Conservation (phyloP, 257 asterid species). For the Haberlea rhodopensis region DNA sequence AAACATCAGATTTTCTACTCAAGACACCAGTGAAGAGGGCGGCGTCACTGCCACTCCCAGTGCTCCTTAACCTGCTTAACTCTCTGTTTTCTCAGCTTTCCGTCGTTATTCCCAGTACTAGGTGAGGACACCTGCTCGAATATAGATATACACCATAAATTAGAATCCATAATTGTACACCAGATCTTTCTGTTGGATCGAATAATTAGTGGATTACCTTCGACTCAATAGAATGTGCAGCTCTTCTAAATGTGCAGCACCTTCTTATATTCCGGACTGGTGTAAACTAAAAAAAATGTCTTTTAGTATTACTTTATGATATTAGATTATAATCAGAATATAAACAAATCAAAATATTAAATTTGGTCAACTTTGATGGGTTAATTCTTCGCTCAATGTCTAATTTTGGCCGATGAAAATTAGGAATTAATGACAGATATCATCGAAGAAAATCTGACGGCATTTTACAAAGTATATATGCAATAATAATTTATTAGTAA, state of each 20-base stretch:
- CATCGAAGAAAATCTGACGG: neutral
- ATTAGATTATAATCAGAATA: too few relatives aligned
- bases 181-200: neutral
- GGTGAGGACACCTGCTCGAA: slow-evolving; percentile 56
- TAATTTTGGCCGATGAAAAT: neutral
- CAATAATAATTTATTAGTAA: too few relatives aligned
- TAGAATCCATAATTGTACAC: neutral
- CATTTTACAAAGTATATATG: neutral
- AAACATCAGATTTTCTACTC: slow-evolving; percentile 16
- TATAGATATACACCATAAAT: neutral
- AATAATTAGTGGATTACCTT: slow-evolving; percentile 49
- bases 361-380: neutral
- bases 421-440: neutral
- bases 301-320: too few relatives aligned
- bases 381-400: neutral
- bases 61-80: slow-evolving; percentile 84
- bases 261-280: slow-evolving; percentile 72
- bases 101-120: slow-evolving; percentile 77
- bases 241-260: slow-evolving; percentile 79
- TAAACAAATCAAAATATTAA: too few relatives aligned
- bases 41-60: slow-evolving; percentile 82
- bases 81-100: slow-evolving; percentile 58
- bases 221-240: slow-evolving; percentile 62
- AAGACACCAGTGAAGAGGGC: slow-evolving; percentile 66
- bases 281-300: too few relatives aligned